Evolutionary conservation across 805 yeast genomes (phyloP).

Genomic region (Saccharomycopsis sp.): DNA sequence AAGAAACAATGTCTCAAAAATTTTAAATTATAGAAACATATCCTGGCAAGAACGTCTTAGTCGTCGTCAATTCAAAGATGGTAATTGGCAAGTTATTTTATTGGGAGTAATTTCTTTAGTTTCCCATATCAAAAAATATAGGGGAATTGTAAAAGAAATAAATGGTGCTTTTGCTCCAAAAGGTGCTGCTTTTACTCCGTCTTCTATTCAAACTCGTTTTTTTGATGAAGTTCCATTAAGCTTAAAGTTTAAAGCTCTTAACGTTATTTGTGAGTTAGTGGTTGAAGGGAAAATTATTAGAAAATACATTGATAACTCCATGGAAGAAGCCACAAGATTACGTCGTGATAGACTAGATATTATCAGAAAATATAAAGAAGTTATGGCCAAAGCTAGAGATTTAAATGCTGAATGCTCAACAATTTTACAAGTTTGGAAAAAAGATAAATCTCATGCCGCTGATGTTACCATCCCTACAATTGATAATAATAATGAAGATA

Average conservation of each 20-base stretch:
- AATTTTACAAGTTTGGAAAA: conserved; percentile 17
- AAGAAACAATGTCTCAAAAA: conserved; percentile 22
- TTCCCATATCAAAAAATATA: conserved; percentile 46
- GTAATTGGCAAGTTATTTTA: conserved; percentile 74
- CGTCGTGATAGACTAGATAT: conserved; percentile 61
- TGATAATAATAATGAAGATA: conserved; percentile 3
- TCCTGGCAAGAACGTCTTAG: conserved; percentile 75
- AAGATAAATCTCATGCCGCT: conserved; percentile 6
- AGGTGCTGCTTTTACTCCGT: conserved; percentile 37
- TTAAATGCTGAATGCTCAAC: conserved; percentile 31
- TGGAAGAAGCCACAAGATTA: conserved; percentile 50
- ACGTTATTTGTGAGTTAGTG: conserved; percentile 53
- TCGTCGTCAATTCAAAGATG: conserved; percentile 67
- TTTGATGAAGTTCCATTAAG: conserved; percentile 39
- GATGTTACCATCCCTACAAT: background rate
- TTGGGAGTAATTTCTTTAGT: conserved; percentile 61
- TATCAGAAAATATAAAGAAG: conserved; percentile 46
- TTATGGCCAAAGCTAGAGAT: conserved; percentile 40
- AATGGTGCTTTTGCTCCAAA: conserved; percentile 50
- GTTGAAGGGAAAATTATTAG: conserved; percentile 51
- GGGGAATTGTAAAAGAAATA: conserved; percentile 37
- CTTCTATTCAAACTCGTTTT: conserved; percentile 43
- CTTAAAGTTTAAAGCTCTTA: conserved; percentile 46
- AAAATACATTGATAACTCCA: conserved; percentile 51
- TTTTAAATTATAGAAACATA: conserved; percentile 44